Base-by-base conservation (phyloP, 345 rosid genomes). In the Ceriops decandra region DNA sequence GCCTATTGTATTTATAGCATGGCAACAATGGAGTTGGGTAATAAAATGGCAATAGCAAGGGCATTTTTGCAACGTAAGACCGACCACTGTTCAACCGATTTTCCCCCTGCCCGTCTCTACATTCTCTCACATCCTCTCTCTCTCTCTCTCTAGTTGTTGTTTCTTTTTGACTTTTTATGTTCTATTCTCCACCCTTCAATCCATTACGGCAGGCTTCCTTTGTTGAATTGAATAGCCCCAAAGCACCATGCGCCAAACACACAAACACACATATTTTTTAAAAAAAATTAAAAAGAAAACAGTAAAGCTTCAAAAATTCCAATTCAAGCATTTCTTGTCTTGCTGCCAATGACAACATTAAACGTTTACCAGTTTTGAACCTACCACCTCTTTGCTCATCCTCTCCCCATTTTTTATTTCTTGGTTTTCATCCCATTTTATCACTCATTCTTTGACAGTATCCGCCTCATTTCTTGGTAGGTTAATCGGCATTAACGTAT, bases 311-410 rank as follows among this genome's bases (percentile, higher is more conserved):
- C 46, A 21, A 16, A 21, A 22, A 26, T 61, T 62, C 24, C 24
- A 56, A 22, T 22, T 27, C 16, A 8, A 21, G 33, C 31, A 47
- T 42, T 58, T n/a, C 5, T 49, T 32, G 49, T 42, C 13, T 64
- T 9, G 38, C 27, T 36, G 52, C 28, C 54, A 67, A 42, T 51
- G 59, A 76, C 61, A 70, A n/a, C 38, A 31, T 28, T 35, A 31
- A 52, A 57, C 54, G 66, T 67, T 75, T 75, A 82, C 83, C 83
- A 74, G 80, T 71, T 80, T 64, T 62, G 80, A 68, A 82, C 83
- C 85, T 71, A 77, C 80, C 74, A 54, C 69, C 31, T 52, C 65
- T 28, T 33, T 11, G 56, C 67, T 66, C 52, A 26, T 16, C 38
- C 60, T 64, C 42, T 49, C 32, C 24, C 54, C 38, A 27, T 62